phyloP scores from a whole-genome alignment of 495 filamentous ascomycete species.

The Aspergillus heteromorphus region DNA sequence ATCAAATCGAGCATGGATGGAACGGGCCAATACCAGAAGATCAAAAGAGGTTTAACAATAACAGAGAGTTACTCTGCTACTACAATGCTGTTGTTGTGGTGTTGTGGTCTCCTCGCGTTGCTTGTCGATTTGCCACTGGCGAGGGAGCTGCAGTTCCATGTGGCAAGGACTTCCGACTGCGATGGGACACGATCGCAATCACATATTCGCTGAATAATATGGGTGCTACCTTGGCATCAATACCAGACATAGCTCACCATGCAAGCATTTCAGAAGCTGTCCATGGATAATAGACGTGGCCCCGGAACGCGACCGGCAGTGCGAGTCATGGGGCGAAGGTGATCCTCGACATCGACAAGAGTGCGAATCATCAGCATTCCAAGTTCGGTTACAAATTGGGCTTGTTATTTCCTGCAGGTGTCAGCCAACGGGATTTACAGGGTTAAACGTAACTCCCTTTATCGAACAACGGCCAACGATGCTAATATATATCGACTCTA shows the following conservation, averaged over 20 bases:
- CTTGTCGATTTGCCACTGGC: not conserved
- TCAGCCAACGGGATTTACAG: not conserved
- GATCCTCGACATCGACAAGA: not conserved
- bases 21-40: not conserved
- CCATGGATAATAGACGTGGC: not conserved
- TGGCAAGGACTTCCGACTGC: not conserved
- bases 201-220: not conserved
- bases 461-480: not conserved
- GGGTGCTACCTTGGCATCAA: not conserved
- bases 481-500: not conserved
- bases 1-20: not conserved
- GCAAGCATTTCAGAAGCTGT: not conserved
- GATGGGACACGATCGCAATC: not conserved
- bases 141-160: not conserved
- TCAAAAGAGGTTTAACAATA: not conserved
- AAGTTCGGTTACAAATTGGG: too few relatives aligned
- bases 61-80: not conserved
- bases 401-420: not conserved
- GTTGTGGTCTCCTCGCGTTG: not conserved
- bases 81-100: not conserved
- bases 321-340: not conserved
- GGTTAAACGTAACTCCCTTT: not conserved
- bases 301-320: not conserved
- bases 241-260: not conserved
- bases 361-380: too few relatives aligned